phyloP scores from a whole-genome alignment of 768 basidiomycete species.

The Phanerochaete carnosa region DNA sequence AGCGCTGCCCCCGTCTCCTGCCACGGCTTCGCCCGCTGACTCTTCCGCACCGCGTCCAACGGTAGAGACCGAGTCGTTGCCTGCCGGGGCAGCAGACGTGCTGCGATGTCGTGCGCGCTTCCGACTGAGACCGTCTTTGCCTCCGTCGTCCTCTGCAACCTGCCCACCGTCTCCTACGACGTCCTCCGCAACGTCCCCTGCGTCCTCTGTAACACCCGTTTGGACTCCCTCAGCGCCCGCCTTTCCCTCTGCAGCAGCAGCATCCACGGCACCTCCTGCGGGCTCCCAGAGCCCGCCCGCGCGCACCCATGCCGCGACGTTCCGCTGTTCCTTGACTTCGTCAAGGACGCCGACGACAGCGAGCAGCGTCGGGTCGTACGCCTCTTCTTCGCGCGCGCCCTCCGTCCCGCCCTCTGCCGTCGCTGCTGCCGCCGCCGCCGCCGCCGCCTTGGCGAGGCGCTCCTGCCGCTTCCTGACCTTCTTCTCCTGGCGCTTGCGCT shows the following conservation, averaged over 20 bases:
- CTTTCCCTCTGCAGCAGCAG: not conserved
- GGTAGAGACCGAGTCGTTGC: not conserved
- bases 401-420: too few relatives aligned
- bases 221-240: not conserved
- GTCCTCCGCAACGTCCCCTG: not conserved
- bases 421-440: not conserved
- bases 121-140: not conserved
- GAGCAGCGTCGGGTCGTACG: constrained; percentile 54
- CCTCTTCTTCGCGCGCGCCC: constrained; percentile 15
- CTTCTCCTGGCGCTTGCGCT: constrained; percentile 23
- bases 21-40: too few relatives aligned
- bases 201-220: not conserved
- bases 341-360: constrained; percentile 69
- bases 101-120: not conserved
- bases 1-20: too few relatives aligned
- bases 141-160: not conserved
- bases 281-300: constrained; percentile 45
- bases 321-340: constrained; percentile 51
- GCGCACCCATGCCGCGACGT: constrained; percentile 67
- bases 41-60: not conserved
- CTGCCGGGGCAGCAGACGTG: not conserved
- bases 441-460: constrained; percentile 10
- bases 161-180: not conserved
- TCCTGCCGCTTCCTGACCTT: constrained; percentile 15
- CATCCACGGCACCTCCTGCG: not conserved